These are phyloP conservation scores for Schizopora paradoxa DNA, from an alignment of 1,284 basidiomycete genomes.

Conservation along the genomic window DNA sequence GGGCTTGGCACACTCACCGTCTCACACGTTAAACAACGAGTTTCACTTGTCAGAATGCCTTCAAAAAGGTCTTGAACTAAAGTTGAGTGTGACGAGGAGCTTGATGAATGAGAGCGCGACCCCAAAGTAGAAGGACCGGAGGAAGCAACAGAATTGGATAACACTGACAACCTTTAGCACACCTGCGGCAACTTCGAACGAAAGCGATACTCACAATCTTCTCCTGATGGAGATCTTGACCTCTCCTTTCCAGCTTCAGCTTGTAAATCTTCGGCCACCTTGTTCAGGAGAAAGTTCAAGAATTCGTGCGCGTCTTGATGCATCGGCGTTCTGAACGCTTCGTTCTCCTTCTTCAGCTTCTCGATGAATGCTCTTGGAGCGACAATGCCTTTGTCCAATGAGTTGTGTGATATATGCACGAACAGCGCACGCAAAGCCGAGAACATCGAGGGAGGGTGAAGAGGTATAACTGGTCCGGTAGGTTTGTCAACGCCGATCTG, in stretches of 20 bases:
- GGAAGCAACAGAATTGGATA: constrained; percentile 26
- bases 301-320: constrained; percentile 98
- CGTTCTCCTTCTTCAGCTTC: constrained; percentile 85
- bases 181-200: not conserved
- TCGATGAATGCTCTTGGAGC: constrained; percentile 86
- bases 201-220: constrained; percentile 45
- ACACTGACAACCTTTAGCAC: constrained; percentile 6
- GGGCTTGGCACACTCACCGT: constrained; percentile 47
- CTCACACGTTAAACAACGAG: constrained; percentile 95
- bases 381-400: constrained; percentile 76
- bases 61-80: constrained; percentile 92
- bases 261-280: constrained; percentile 89
- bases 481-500: constrained; percentile 23
- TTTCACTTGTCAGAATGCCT: constrained; percentile 92
- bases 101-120: constrained; percentile 36
- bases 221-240: constrained; percentile 33
- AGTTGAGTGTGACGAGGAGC: constrained; percentile 44
- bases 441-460: constrained; percentile 73
- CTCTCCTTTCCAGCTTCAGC: constrained; percentile 49
- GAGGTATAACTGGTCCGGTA: constrained; percentile 38
- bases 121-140: constrained; percentile 33
- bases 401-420: constrained; percentile 70
- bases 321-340: constrained; percentile 78
- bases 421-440: constrained; percentile 90
- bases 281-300: constrained; percentile 90